Evolutionary conservation across 768 basidiomycete species (phyloP).

Genomic region (Trametes cingulata): DNA sequence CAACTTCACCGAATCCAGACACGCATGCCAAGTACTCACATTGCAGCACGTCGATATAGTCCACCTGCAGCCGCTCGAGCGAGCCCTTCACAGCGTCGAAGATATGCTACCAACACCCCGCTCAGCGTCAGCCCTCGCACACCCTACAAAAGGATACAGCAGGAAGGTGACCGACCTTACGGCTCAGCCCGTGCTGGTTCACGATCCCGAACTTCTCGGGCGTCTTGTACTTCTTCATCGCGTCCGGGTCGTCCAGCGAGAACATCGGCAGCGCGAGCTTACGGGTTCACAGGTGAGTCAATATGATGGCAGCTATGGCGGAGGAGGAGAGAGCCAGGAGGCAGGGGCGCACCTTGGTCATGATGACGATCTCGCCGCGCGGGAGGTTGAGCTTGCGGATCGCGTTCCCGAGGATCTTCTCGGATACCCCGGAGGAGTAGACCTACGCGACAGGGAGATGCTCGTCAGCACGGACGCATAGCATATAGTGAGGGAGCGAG

Average conservation of each 20-base stretch:
- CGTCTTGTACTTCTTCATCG: background rate
- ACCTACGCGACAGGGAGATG: background rate
- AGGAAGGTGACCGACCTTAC: conserved; percentile 29
- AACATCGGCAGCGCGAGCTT: background rate
- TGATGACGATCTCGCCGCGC: conserved; percentile 47
- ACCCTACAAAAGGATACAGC: too few species aligned
- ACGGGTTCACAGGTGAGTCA: too few species aligned
- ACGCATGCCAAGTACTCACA: conserved; percentile 5
- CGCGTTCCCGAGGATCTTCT: conserved; percentile 46
- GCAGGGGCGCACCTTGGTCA: conserved; percentile 41
- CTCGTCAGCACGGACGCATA: background rate
- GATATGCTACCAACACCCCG: conserved; percentile 52
- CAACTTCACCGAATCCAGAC: background rate
- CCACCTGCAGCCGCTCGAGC: conserved; percentile 65
- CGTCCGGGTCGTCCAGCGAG: background rate
- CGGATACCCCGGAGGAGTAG: conserved; percentile 35
- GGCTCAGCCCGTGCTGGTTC: conserved; percentile 36
- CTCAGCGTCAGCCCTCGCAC: background rate
- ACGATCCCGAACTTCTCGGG: conserved; percentile 34
- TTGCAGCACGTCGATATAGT: conserved; percentile 51
- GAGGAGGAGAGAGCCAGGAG: too few species aligned
- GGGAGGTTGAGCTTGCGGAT: conserved; percentile 46
- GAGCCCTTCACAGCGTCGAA: conserved; percentile 66
- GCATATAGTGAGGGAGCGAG: background rate
- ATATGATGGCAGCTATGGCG: too few species aligned